Evolutionary conservation across 2,329 filamentous ascomycete genomes (phyloP), one percentile per base, ranked within the genome.

Genomic region (Pseudogymnoascus sp.): DNA sequence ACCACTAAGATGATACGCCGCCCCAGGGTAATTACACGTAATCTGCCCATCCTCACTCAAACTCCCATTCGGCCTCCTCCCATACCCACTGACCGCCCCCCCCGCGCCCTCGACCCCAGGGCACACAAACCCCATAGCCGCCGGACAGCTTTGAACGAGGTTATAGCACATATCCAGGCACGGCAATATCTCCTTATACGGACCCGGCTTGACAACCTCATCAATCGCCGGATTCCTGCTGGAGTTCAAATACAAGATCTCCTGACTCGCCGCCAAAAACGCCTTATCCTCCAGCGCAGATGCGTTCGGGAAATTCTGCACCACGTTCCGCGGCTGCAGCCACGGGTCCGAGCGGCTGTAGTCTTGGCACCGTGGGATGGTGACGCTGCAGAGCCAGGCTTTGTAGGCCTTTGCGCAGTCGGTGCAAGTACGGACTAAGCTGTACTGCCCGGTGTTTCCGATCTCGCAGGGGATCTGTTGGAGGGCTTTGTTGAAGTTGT

Each of bases 101-200:
- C 77, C 76, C 7, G 70, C 68, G 32, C 67, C 67, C 2, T 67
- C 70, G 1, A 74, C 73, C 18, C 69, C 63, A 1, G 94, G 93
- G 74, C 94, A 99, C 1, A 72, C 75, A 68, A 99, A 97, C 0
- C 80, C 78, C 67, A 99, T 76, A 0, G 79, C 74, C 0, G 91
- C 81, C 0, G 94, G 93, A 74, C 94, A 99, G 70, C 83, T 90
- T 74, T 88, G 86, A 9, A 96, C 89, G 1, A 99, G 79, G 60
- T 87, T 84, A 71, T 91, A 94, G 76, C 94, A 99, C 58, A 97
- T 76, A 65, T 96, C 88, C 63, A 89, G 83, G 69, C 93, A 97
- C 0, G 94, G 94, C 7, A 96, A 77, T 18, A 97, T 78, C 76
- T 99, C 94, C 71, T 92, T 95, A 75, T 99, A 97, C 0, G 94